phyloP scores from a whole-genome alignment of 2,329 filamentous ascomycete species.

The Simplicillium sp. region DNA sequence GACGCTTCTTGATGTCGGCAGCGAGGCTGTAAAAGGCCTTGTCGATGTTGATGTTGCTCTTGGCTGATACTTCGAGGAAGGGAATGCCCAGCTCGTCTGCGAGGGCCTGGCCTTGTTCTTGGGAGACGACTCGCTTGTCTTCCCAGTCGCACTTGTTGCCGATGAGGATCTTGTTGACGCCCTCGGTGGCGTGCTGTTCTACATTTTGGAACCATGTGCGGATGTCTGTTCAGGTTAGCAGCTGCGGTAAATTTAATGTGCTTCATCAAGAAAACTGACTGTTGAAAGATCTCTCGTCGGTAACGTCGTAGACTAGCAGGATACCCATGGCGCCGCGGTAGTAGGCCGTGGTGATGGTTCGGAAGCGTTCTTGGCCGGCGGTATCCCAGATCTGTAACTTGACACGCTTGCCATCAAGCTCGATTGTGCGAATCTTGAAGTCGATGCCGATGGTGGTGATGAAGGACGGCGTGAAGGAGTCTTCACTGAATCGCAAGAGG shows the following conservation, averaged over 20 bases:
- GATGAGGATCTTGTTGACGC: constrained; percentile 98
- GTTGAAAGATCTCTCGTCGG: constrained; percentile 90
- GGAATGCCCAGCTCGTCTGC: constrained; percentile 95
- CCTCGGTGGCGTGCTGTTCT: constrained; percentile 94
- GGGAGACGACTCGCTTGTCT: constrained; percentile 92
- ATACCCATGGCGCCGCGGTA: constrained; percentile 99
- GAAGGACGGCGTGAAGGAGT: constrained; percentile 95
- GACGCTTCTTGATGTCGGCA: constrained; percentile 94
- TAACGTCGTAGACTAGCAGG: constrained; percentile 95
- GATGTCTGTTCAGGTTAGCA: constrained; percentile 58
- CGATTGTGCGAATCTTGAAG: constrained; percentile 99
- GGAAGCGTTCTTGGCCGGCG: constrained; percentile 94
- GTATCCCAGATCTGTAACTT: constrained; percentile 99
- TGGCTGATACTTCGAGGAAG: constrained; percentile 96
- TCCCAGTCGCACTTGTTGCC: constrained; percentile 99
- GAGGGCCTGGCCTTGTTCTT: constrained; percentile 84
- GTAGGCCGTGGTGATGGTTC: constrained; percentile 97
- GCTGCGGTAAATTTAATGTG: too few species aligned
- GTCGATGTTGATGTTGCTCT: constrained; percentile 99
- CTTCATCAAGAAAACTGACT: constrained; percentile 52
- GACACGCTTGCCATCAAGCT: constrained; percentile 95
- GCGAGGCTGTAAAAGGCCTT: constrained; percentile 96
- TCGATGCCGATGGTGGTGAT: constrained; percentile 99
- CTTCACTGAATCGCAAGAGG: constrained; percentile 90
- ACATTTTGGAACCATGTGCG: constrained; percentile 99